Evolutionary conservation across 495 filamentous ascomycete species (phyloP), one percentile per base, ranked within the genome.

Genomic region (Podospora tetraspora): DNA sequence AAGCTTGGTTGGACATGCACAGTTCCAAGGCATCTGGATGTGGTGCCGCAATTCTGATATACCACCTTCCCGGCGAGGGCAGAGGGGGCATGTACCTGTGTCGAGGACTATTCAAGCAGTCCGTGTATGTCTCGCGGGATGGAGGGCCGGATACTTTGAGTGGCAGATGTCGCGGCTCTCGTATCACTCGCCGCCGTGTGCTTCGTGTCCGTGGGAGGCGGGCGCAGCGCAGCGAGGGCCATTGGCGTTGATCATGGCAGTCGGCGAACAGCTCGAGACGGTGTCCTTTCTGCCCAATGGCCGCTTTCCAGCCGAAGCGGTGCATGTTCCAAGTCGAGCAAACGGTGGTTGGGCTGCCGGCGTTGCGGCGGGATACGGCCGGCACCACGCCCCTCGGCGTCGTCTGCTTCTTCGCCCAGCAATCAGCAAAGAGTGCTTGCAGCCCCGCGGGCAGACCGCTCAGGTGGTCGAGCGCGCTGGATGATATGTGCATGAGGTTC

Each of bases 181-280:
- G 66, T 68, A 68, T 68, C 66, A 68, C 66, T n/a, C 30, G 27
- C 13, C 13, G 43, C 43, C 24, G 32, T 65, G 68, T 64, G 67
- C 67, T 69, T 69, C 68, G 68, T 69, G 68, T 69, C 61, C 34
- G 30, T 27, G 27, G n/a, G 6, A 52, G 21, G 59, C 59, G 43
- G 29, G 29, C 29, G 29, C 29, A 30, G 29, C 29, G 29, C 29
- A 30, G 29, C 29, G 29, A 30, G 29, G 29, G 29, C 29, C 29
- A 30, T 30, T 30, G 8, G 29, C 9, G 29, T 30, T 30, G 29
- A 30, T 30, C 3, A 10, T 30, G 29, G n/a, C n/a, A n/a, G n/a
- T n/a, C n/a, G n/a, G n/a, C n/a, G n/a, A n/a, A n/a, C n/a, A n/a
- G n/a, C n/a, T n/a, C n/a, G n/a, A n/a, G n/a, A n/a, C n/a, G n/a